Evolutionary conservation across 345 rosid genomes (phyloP), one percentile per base, ranked within the genome.

Genomic region (Iberis pinnata): DNA sequence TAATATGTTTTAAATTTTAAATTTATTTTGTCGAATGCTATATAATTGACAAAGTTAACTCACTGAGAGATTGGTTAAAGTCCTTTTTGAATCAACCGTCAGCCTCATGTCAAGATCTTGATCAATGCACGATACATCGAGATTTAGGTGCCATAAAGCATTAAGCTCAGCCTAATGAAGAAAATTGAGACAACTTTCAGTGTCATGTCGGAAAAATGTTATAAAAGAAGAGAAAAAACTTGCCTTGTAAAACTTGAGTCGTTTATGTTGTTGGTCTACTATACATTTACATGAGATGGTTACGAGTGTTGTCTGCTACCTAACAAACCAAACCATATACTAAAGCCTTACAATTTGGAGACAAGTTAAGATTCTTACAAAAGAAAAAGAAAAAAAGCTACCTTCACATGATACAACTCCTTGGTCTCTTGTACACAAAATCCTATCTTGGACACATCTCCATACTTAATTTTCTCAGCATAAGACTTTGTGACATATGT

Each of bases 51-150:
- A 22, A 2, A 22, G 25, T 22, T 3, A 7, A 67, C 82, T 79
- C 69, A 80, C 82, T 4, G 71, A 49, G 15, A 72, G 70, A 54
- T 65, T 43, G 19, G 69, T 66, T 52, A 86, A 42, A 43, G 61
- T 75, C 64, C 43, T 66, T 68, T 79, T 79, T 58, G 76, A 49
- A 72, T 71, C 48, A 35, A 86, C 49, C 67, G 48, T 56, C 29
- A 83, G 56, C 81, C 95, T 80, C 68, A 83, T 54, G 68, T 83
- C 95, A 18, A 80, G 53, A 74, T 79, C 65, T 75, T 67, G 76
- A 54, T 71, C 69, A 49, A 77, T 75, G 67, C 90, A 80, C 8
- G 86, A 80, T 17, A 78, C 59, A 43, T 86, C 90, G 4, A 41
- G 25, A 25, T 53, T 60, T 71, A 80, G 69, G 37, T 83, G 73